phyloP scores from a whole-genome alignment of 192 early-diverging fungal species.

The Backusella tuberculispora region DNA sequence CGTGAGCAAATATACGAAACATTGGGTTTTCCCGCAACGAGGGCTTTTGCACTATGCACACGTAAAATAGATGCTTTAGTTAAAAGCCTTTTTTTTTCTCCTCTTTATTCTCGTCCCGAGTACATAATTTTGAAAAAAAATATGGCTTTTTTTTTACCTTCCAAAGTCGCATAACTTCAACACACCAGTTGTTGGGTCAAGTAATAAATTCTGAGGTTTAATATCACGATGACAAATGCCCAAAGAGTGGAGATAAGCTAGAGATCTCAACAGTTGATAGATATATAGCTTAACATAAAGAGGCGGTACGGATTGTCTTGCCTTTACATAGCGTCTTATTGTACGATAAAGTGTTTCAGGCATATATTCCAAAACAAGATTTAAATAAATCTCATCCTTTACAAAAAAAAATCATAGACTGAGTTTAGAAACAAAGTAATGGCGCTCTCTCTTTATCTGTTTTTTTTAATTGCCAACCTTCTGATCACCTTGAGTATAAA shows the following conservation, averaged over 20 bases:
- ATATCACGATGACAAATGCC: conserved; percentile 99
- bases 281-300: conserved; percentile 95
- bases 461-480: conserved; percentile 47
- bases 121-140: neutral
- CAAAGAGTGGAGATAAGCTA: conserved; percentile 96
- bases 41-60: conserved; percentile 83
- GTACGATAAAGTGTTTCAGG: conserved; percentile 97
- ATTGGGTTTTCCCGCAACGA: conserved; percentile 96
- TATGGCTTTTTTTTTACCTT: neutral
- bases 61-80: neutral
- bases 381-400: conserved; percentile 95
- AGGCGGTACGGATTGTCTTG: conserved; percentile 93
- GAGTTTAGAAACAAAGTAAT: neutral
- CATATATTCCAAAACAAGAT: conserved; percentile 93
- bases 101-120: neutral
- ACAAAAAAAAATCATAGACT: neutral
- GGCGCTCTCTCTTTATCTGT: neutral
- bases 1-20: conserved; percentile 98
- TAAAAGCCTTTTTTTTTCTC: conserved; percentile 34
- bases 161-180: conserved; percentile 99
- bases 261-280: conserved; percentile 96
- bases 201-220: conserved; percentile 97
- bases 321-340: conserved; percentile 86
- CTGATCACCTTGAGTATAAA: conserved; percentile 90
- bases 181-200: conserved; percentile 87